Base-by-base conservation (phyloP, 2,329 filamentous ascomycete species). In the Diaporthe eres region DNA sequence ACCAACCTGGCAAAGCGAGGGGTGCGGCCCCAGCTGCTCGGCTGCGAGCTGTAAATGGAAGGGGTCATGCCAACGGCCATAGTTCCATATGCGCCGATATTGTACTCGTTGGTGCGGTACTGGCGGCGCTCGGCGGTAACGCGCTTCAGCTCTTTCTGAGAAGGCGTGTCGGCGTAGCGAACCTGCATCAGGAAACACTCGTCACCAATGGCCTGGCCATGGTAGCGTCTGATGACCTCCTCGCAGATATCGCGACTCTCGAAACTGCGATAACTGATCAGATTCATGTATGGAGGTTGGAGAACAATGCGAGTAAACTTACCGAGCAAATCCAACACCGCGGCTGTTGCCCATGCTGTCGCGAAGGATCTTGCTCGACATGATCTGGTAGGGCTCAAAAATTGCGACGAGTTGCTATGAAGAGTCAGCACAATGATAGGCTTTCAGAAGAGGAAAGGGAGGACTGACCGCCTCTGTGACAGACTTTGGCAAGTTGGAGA, bases 281-380 rank as follows among this genome's bases (percentile, higher is more conserved):
- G 17, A n/a, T 1, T 49, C 25, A 75, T 85, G 77, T 42, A 22
- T 84, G 80, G 42, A 53, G 12, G 28, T 51, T 8, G 70, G 39
- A n/a, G 28, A 17, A 78, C n/a, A 67, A 34, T 13, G 58, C 17
- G 10, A 74, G 34, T 67, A 47, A 73, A 83, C 90, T 82, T 88
- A 98, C 96, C 97, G 94, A 85, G 96, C 96, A 86, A 99, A 99
- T 51, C 97, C 97, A 82, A 99, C 97, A 79, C 97, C 96, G 80
- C 97, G 96, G 84, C 96, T 98, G 82, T 97, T 95, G 75, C 96
- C 97, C 83, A 96, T 94, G 80, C 91, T 92, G 84, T 98, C 96
- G 68, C 96, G 95, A 78, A 98, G 94, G 80, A 99, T 98, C 86
- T 97, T 96, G 89, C 95, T 96, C 2, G 96, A 98, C 82, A 97